Evolutionary conservation across 257 asterid genomes (phyloP), one percentile per base, ranked within the genome.

Genomic region (Solanum peruvianum): DNA sequence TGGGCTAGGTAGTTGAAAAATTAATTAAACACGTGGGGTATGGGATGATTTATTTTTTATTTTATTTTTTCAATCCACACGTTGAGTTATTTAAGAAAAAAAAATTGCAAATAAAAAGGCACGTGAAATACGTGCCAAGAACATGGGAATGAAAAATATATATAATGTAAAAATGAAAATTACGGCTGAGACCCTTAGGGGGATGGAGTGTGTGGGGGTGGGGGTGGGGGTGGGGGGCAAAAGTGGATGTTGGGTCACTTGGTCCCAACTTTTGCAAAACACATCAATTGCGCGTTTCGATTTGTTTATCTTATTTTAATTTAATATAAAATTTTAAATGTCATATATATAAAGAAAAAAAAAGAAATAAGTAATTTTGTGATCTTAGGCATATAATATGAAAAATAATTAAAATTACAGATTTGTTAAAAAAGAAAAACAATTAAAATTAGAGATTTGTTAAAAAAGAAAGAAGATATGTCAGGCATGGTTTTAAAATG

Each of bases 201-300:
- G 4, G 3, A 0, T 7, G 7, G 16, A 0, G 7, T 35, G 7
- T 9, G 29, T 33, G 3, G 31, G 70, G 3, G 2, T 4, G 52
- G 18, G 15, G 35, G 35, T 0, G 31, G 4, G 15, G 64, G 5
- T 18, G 16, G 20, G 64, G 62, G 3, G 62, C 11, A 7, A 18
- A 18, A 18, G 60, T 49, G 60, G 8, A 49, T 49, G 0, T 15
- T 49, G 58, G 58, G 58, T 5, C 0, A 49, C 58, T 15, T 15
- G 66, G 66, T 56, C 66, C 25, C 11, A 16, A 20, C 25, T 56
- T 56, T 56, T 56, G 3, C 5, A 2, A 56, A 56, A 18, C 64
- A 18, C 11, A 7, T 0, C 18, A 20, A 7, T 20, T 1, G 11
- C 0, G 11, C 1, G 2, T 56, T 56, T 56, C 0, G 3, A 3